Conservation (phyloP, 352 stramenopile species). For the Phytopythium vexans region DNA sequence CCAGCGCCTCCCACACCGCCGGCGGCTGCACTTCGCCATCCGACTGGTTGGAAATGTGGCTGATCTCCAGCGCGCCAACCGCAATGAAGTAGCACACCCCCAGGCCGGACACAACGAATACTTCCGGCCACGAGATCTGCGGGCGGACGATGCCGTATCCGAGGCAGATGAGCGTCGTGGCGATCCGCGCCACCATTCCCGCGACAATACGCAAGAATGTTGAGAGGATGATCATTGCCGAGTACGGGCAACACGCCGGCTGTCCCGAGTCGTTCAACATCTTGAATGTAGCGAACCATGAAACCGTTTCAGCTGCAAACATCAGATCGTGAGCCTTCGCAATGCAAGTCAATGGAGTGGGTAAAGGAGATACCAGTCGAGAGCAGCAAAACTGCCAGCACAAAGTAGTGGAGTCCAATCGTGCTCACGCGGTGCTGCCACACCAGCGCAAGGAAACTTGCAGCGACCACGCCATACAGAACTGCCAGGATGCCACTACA, state of each 20-base stretch:
- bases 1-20: slow-evolving; percentile 73
- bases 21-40: slow-evolving; percentile 60
- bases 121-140: slow-evolving; percentile 66
- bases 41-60: slow-evolving; percentile 75
- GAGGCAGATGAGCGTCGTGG: slow-evolving; percentile 72
- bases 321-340: background rate
- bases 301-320: slow-evolving; percentile 49
- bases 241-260: slow-evolving; percentile 77
- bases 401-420: slow-evolving; percentile 82
- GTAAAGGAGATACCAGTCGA: slow-evolving; percentile 37
- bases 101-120: slow-evolving; percentile 72
- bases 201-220: slow-evolving; percentile 70
- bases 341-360: no score
- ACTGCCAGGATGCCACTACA: slow-evolving; percentile 61
- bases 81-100: slow-evolving; percentile 82
- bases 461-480: slow-evolving; percentile 65
- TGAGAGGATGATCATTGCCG: slow-evolving; percentile 59
- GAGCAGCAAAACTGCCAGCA: slow-evolving; percentile 75
- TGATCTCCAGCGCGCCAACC: slow-evolving; percentile 72
- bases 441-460: slow-evolving; percentile 71
- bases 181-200: slow-evolving; percentile 72
- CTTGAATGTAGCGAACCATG: slow-evolving; percentile 81
- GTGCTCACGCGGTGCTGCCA: slow-evolving; percentile 62
- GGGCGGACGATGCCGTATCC: slow-evolving; percentile 80
- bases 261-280: slow-evolving; percentile 68